Evolutionary conservation across 768 basidiomycete genomes (phyloP).

Genomic region (Kwoniella shandongensis): DNA sequence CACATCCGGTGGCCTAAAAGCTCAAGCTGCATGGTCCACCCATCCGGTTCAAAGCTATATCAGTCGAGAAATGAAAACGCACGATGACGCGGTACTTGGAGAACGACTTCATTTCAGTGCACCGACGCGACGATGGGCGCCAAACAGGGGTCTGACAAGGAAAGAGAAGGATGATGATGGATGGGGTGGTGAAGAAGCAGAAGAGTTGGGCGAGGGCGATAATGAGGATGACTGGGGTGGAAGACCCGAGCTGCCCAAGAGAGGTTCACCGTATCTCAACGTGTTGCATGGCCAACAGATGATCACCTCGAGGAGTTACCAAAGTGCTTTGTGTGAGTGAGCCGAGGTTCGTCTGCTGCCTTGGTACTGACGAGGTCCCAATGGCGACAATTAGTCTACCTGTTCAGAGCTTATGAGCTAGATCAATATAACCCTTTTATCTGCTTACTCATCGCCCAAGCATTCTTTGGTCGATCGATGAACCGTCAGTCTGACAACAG

Average conservation of each 20-base stretch:
- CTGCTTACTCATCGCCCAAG: conserved; percentile 76
- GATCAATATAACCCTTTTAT: conserved; percentile 80
- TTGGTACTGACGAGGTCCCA: too few relatives aligned
- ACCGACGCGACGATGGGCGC: conserved; percentile 22
- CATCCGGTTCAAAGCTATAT: conserved; percentile 80
- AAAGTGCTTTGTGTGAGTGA: conserved; percentile 81
- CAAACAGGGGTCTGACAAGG: conserved; percentile 1
- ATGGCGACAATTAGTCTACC: conserved; percentile 64
- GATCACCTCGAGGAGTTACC: conserved; percentile 80
- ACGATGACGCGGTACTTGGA: conserved; percentile 59
- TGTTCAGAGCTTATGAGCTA: conserved; percentile 83
- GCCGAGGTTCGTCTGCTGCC: neutral
- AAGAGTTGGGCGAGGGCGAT: conserved; percentile 36
- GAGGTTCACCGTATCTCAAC: conserved; percentile 48
- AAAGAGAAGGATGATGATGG: conserved; percentile 9
- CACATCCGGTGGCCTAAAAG: conserved; percentile 64
- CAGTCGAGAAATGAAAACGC: conserved; percentile 72
- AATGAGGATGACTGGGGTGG: conserved; percentile 17
- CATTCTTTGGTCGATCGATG: conserved; percentile 86
- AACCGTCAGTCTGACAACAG: conserved; percentile 92
- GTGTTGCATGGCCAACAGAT: conserved; percentile 80
- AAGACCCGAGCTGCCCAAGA: conserved; percentile 25
- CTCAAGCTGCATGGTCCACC: conserved; percentile 74
- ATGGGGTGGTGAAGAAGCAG: conserved; percentile 37
- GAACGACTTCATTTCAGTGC: conserved; percentile 56